Percentiles rank a stretch among this genome's conserved stretches.
These are phyloP conservation scores for Craterostigma plantagineum DNA, from an alignment of 257 asterid species.

Conservation along the genomic window DNA sequence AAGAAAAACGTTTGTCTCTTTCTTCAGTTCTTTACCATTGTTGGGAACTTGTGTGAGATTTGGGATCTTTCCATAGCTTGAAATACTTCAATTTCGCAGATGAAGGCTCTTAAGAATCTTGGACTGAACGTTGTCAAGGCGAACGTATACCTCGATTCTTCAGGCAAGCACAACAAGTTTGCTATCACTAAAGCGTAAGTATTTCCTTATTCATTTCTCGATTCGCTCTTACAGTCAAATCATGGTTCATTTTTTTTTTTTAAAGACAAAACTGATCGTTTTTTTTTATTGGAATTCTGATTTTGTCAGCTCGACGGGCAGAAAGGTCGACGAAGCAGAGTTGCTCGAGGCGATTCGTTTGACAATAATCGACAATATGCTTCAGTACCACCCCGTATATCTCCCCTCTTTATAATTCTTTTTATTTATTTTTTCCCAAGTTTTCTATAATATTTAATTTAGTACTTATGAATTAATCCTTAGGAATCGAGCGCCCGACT, in stretches of 20 bases:
- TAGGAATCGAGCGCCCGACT: slow-evolving; percentile 86
- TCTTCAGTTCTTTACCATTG: neutral
- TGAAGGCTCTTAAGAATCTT: slow-evolving; percentile 68
- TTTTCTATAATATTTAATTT: slow-evolving; percentile 7
- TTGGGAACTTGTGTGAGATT: no score
- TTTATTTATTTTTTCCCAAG: neutral
- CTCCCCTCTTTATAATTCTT: slow-evolving; percentile 5
- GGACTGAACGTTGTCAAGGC: slow-evolving; percentile 93
- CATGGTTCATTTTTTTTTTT: neutral
- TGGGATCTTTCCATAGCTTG: neutral
- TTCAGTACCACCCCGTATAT: slow-evolving; percentile 85
- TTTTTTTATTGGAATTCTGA: neutral
- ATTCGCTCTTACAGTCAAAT: neutral
- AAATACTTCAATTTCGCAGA: slow-evolving; percentile 22
- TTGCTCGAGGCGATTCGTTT: slow-evolving; percentile 93
- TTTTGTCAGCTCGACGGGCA: slow-evolving; percentile 64
- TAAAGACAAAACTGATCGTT: neutral
- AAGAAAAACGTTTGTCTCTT: slow-evolving; percentile 8
- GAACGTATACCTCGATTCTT: slow-evolving; percentile 77
- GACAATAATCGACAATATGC: slow-evolving; percentile 85
- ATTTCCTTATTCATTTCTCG: slow-evolving; percentile 5
- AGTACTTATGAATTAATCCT: slow-evolving; percentile 12
- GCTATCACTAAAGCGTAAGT: slow-evolving; percentile 79
- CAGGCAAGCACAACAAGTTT: slow-evolving; percentile 90
- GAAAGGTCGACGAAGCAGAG: slow-evolving; percentile 87